Base-by-base conservation (phyloP, 306 rosid species). In the Hippophae rhamnoides region DNA sequence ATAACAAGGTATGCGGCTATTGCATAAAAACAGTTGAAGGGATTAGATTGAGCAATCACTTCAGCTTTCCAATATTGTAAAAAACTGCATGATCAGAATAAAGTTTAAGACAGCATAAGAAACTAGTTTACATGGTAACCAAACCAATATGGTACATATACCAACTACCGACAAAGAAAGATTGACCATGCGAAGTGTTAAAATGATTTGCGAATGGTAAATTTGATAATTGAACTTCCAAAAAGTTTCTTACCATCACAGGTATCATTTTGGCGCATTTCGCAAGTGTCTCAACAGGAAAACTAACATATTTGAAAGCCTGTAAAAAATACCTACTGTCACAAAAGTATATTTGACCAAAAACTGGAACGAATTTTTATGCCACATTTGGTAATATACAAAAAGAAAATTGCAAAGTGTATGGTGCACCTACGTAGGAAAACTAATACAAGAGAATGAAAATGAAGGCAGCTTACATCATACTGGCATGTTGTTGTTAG, bases 211-310 rank as follows among this genome's bases (percentile, higher is more conserved):
- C 27, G 26, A 8, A 27, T 8, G 49, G 5, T 60, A 9, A 43
- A 62, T 3, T 40, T 23, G 43, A 52, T 5, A 68, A 55, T 7
- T 25, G 41, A 50, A 7, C 7, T 13, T 43, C 47, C 47, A 54
- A 47, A 18, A 8, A 13, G 58, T 26, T 47, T 68, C 96, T 67
- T 73, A 92, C 99, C 99, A 92, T 92, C 57, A 92, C 99, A 44
- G 99, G 99, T 56, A 92, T 92, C 99, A 92, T 92, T 82, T 82
- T 81, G 23, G 97, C 97, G 74, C 95, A 90, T 77, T 92, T 92
- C 0, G 99, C 96, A 43, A 88, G 89, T 13, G 99, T 92, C 76
- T 92, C 96, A 73, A 92, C 89, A 44, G 99, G 99, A 79, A 92
- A 92, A 58, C 96, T 87, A 60, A 92, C 99, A 66, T 92, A 92